Evolutionary conservation across 1,284 basidiomycete genomes (phyloP), one percentile per base, ranked within the genome.

Genomic region (Sporisorium scitamineum): DNA sequence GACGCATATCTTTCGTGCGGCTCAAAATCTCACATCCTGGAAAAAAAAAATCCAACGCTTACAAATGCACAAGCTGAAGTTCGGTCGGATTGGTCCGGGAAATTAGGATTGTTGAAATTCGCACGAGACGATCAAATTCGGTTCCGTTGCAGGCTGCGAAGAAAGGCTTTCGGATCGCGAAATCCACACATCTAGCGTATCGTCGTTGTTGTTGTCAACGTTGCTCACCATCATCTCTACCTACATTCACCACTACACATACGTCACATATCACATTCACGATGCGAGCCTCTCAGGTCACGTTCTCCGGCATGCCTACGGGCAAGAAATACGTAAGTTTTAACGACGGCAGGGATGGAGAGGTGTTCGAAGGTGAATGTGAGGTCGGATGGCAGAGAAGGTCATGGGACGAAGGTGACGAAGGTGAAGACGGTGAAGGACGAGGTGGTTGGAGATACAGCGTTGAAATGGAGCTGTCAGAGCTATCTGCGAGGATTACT

Each of bases 251-350:
- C 56, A 45, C 37, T 61, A 16, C n/a, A 42, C 39, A 42, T 1
- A 20, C 4, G n/a, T n/a, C n/a, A n/a, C n/a, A n/a, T n/a, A n/a
- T 39, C 39, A 42, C 32, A 24, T 34, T 37, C 42, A 76, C 7
- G 32, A 79, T 79, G 78, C 60, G 74, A 31, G 69, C 74, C 54
- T 75, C 78, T 71, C 78, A 73, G 59, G 65, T 67, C 31, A 32
- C 59, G 13, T 70, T 78, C 59, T 78, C 77, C 45, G 78, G 78
- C 29, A 82, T 82, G 81, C 81, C 81, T 57, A 80, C 81, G 51
- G 81, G 81, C 69, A 75, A 74, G 61, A 82, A 80, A 71, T 82
- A 78, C 63, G 79, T 79, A 71, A 70, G 77, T 76, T 45, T 50
- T 2, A 20, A 24, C 16, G 8, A 16, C 8, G 54, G 29, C 20